These are phyloP conservation scores for Leccinellum rugosiceps DNA, from an alignment of 768 basidiomycete genomes.

Conservation along the genomic window DNA sequence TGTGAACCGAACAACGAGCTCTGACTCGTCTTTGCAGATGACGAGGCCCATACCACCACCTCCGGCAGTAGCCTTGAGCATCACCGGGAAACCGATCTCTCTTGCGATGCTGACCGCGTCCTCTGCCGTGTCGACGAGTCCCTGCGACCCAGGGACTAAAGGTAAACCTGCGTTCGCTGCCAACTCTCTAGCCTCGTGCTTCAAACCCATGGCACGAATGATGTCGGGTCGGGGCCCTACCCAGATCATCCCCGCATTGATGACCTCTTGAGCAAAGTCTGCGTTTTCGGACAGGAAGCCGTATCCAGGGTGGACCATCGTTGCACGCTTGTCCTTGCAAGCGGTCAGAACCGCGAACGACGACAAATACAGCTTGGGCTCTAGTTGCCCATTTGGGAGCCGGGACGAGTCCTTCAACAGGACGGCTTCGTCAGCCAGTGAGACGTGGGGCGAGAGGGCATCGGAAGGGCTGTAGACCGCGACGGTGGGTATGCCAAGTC, in stretches of 20 bases:
- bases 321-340: slow-evolving; percentile 39
- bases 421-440: slow-evolving; percentile 49
- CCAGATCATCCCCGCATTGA: slow-evolving; percentile 51
- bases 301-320: slow-evolving; percentile 61
- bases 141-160: slow-evolving; percentile 56
- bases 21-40: slow-evolving; percentile 44
- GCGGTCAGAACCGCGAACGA: slow-evolving; percentile 38
- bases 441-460: slow-evolving; percentile 54
- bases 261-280: slow-evolving; percentile 46
- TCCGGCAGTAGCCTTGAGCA: slow-evolving; percentile 66
- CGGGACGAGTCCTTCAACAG: slow-evolving; percentile 28
- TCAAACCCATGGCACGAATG: slow-evolving; percentile 56
- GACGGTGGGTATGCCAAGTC: slow-evolving; percentile 50
- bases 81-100: slow-evolving; percentile 54
- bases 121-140: slow-evolving; percentile 39
- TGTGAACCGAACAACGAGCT: slow-evolving; percentile 36
- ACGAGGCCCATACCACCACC: slow-evolving; percentile 70
- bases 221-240: slow-evolving; percentile 51
- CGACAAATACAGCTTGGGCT: slow-evolving; percentile 45
- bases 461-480: slow-evolving; percentile 60
- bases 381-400: slow-evolving; percentile 24
- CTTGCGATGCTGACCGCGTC: slow-evolving; percentile 41
- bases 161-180: slow-evolving; percentile 48
- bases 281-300: slow-evolving; percentile 67
- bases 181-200: slow-evolving; percentile 52